Evolutionary conservation across 345 rosid genomes (phyloP), one percentile per base, ranked within the genome.

Genomic region (Brassica nigra): DNA sequence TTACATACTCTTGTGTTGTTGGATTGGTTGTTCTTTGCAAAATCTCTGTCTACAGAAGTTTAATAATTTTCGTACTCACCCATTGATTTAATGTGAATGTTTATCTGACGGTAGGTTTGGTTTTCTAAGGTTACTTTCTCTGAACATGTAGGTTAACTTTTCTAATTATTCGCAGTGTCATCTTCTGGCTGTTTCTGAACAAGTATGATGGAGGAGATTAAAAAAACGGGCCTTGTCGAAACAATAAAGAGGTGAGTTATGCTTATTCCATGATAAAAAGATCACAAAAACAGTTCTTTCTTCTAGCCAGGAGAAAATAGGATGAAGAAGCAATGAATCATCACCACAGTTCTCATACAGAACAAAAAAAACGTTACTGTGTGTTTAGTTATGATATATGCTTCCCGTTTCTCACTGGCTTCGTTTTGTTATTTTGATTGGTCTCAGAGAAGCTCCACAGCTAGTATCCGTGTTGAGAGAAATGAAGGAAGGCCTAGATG

Each of bases 401-500:
- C 18, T 27, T 80, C 52, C 34, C 8, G 9, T n/a, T 12, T 31
- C 10, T 64, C 1, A 54, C 37, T 69, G 18, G 30, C 62, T 52
- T 62, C 0, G 5, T 66, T 14, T 33, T 49, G 8, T 66, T 27
- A 29, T 66, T 16, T 36, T 36, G 49, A 58, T 39, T 37, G 37
- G 18, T 72, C 68, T 33, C 83, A 92, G 97, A 66, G 97, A 88
- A 74, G 90, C 93, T 55, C 86, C 89, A 44, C 93, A 88, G 67
- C 81, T 95, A 74, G 89, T 82, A 65, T 59, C 85, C 0, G 79
- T 87, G 64, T 75, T 95, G 86, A 93, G 73, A 80, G 99, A 93
- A 28, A 90, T 91, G 89, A 93, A 88, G 75, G 89, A 84, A 57
- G 97, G 90, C 5, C 83, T 91, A 14, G 97, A 95, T 80, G 71